These are phyloP conservation scores for Amanita rimosa DNA, from an alignment of 768 basidiomycete genomes.

Conservation along the genomic window DNA sequence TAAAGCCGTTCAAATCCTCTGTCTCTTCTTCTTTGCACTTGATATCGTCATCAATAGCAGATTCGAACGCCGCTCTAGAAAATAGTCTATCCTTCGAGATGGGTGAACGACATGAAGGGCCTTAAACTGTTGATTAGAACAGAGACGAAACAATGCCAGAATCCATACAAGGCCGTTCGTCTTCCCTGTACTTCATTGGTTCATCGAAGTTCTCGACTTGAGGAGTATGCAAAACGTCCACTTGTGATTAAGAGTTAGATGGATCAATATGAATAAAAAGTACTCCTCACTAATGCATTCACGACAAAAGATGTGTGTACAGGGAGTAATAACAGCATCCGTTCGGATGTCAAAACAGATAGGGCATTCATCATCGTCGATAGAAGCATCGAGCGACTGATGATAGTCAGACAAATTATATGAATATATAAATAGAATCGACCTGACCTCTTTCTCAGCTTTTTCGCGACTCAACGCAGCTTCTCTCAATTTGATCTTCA, in stretches of 20 bases:
- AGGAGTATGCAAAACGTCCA: constrained; percentile 32
- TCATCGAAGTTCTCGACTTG: constrained; percentile 24
- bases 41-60: constrained; percentile 34
- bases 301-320: constrained; percentile 52
- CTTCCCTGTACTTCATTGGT: constrained; percentile 19
- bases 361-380: constrained; percentile 50
- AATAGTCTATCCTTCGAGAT: constrained; percentile 41
- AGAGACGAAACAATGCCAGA: not conserved
- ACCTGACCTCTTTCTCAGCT: constrained; percentile 40
- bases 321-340: constrained; percentile 44
- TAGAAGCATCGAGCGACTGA: constrained; percentile 35
- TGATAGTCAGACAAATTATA: not conserved
- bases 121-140: constrained; percentile 14
- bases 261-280: not conserved
- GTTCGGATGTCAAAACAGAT: constrained; percentile 53
- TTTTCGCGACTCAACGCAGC: constrained; percentile 29
- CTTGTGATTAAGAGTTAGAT: constrained; percentile 13
- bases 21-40: constrained; percentile 19
- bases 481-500: constrained; percentile 36
- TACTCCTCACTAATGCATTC: constrained; percentile 38
- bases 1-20: constrained; percentile 9
- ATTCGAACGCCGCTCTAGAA: constrained; percentile 47
- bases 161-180: constrained; percentile 41
- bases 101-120: constrained; percentile 50
- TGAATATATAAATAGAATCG: not conserved